Percentiles rank a stretch among this genome's conserved stretches.
phyloP scores from a whole-genome alignment of 306 rosid species.

The Trifolium pratense region DNA sequence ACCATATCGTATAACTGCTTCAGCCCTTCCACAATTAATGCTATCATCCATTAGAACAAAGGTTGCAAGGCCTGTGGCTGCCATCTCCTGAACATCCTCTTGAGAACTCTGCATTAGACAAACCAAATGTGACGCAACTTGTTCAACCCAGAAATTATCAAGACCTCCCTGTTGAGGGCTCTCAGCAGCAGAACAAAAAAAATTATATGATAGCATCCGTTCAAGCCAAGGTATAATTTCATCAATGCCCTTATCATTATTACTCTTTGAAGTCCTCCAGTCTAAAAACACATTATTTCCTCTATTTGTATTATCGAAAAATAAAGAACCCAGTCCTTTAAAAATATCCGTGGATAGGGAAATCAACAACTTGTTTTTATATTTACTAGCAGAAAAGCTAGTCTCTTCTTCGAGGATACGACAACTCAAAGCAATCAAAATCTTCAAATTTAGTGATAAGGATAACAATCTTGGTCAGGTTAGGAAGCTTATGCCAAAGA shows the following conservation, averaged over 20 bases:
- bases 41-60: constrained; percentile 98
- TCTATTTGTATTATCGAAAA: no score
- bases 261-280: no score
- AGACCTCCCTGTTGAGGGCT: constrained; percentile 89
- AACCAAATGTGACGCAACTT: constrained; percentile 88
- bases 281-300: no score
- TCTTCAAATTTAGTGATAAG: constrained; percentile 72
- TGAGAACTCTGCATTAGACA: constrained; percentile 96
- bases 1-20: constrained; percentile 96
- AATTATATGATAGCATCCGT: constrained; percentile 96
- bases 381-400: constrained; percentile 63
- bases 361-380: constrained; percentile 78
- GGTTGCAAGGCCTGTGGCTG: constrained; percentile 98
- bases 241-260: no score
- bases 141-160: constrained; percentile 92
- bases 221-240: constrained; percentile 95
- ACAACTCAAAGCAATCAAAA: constrained; percentile 92
- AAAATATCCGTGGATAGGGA: constrained; percentile 80
- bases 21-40: constrained; percentile 91
- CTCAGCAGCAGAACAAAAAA: constrained; percentile 91
- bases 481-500: constrained; percentile 88
- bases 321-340: constrained; percentile 81
- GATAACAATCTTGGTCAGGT: constrained; percentile 78
- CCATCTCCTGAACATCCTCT: constrained; percentile 99
- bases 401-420: constrained; percentile 78